phyloP scores from a whole-genome alignment of 805 yeast genomes.

The Candida suzukii region DNA sequence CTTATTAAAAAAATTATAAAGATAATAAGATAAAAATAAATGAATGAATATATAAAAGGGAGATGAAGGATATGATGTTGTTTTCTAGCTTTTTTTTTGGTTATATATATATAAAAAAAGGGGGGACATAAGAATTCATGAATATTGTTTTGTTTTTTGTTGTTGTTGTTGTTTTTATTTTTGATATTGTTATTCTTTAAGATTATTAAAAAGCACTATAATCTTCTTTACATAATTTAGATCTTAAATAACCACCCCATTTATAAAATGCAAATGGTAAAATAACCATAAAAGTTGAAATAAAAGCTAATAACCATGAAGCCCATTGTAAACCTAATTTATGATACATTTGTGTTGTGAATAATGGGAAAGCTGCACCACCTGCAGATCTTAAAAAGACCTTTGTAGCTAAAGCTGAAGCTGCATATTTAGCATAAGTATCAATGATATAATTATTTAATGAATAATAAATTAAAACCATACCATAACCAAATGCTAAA shows the following conservation, averaged over 20 bases:
- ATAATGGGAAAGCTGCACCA: conserved; percentile 82
- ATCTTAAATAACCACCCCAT: conserved; percentile 59
- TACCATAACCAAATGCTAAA: conserved; percentile 52
- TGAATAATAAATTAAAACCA: conserved; percentile 53
- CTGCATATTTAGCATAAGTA: conserved; percentile 77
- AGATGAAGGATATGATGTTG: too few species aligned
- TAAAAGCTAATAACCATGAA: conserved; percentile 68
- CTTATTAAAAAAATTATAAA: too few species aligned
- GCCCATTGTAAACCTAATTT: conserved; percentile 77
- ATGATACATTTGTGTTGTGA: conserved; percentile 75
- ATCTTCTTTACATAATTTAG: conserved; percentile 60
- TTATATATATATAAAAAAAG: too few species aligned
- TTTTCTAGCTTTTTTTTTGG: too few species aligned
- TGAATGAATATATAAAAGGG: too few species aligned
- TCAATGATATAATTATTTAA: conserved; percentile 81
- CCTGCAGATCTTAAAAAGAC: conserved; percentile 76
- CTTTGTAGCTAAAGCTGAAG: conserved; percentile 75
- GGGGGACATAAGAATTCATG: neutral
- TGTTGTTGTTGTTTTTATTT: neutral
- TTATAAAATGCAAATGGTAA: conserved; percentile 67
- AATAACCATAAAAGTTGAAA: conserved; percentile 67
- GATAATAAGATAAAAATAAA: too few species aligned
- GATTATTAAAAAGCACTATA: conserved; percentile 28
- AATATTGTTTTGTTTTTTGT: neutral
- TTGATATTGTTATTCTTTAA: too few species aligned